Evolutionary conservation across 2,329 filamentous ascomycete species (phyloP).

Genomic region (Colletotrichum sojae): DNA sequence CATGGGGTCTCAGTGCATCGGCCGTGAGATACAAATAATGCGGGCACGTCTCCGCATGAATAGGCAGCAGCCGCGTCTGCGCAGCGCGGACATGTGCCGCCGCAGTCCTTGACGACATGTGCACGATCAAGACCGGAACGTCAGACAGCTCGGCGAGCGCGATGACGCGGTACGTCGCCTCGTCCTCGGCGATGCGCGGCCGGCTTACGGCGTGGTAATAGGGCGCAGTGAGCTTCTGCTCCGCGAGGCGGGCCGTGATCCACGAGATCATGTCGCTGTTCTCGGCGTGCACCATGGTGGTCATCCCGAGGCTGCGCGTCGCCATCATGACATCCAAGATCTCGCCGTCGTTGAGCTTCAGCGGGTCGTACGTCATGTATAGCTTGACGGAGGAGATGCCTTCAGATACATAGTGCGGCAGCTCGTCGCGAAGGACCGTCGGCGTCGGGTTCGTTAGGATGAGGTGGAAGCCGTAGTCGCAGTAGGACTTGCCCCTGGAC

Average conservation of each 20-base stretch:
- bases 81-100: conserved; percentile 62
- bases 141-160: conserved; percentile 64
- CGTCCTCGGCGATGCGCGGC: conserved; percentile 64
- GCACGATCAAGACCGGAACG: conserved; percentile 67
- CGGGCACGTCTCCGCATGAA: conserved; percentile 69
- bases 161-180: conserved; percentile 68
- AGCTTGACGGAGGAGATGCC: conserved; percentile 65
- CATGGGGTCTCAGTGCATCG: conserved; percentile 54
- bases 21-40: conserved; percentile 69
- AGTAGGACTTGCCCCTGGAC: conserved; percentile 62
- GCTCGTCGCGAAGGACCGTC: conserved; percentile 55
- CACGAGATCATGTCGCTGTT: conserved; percentile 68
- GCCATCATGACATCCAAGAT: conserved; percentile 66
- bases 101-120: conserved; percentile 64
- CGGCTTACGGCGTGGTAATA: conserved; percentile 66
- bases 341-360: conserved; percentile 64
- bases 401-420: conserved; percentile 49
- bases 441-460: conserved; percentile 62
- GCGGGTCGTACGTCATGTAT: conserved; percentile 67
- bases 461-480: conserved; percentile 71
- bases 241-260: conserved; percentile 67
- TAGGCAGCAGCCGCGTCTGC: conserved; percentile 57
- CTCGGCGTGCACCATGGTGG: conserved; percentile 69
- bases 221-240: conserved; percentile 61
- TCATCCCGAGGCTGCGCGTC: conserved; percentile 47